Percentiles rank a stretch among this genome's conserved stretches.
These are phyloP conservation scores for Avena insularis DNA, from an alignment of 176 grass and related monocot genomes.

Conservation along the genomic window DNA sequence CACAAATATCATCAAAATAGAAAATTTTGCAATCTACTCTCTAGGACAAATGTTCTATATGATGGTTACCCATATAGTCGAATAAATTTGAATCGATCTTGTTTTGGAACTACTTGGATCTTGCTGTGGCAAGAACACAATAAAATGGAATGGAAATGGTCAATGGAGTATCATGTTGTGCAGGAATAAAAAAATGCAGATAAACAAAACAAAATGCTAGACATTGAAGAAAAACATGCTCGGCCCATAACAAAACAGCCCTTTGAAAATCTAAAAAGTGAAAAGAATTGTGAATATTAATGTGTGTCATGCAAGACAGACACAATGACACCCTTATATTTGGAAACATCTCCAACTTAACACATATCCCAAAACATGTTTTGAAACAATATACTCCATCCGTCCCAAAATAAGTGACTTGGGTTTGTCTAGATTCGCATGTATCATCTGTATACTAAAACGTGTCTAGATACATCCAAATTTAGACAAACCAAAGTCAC, in stretches of 20 bases:
- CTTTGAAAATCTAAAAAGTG: slow-evolving; percentile 17
- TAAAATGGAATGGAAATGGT: not conserved
- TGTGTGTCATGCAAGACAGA: not conserved
- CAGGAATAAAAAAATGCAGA: slow-evolving; percentile 6
- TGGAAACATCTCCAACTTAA: slow-evolving; percentile 17
- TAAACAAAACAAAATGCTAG: slow-evolving; percentile 10
- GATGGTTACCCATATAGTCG: not conserved
- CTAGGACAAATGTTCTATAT: not conserved
- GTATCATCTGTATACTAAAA: too few relatives aligned
- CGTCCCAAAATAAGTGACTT: too few relatives aligned
- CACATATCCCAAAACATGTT: not conserved
- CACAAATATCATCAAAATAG: not conserved
- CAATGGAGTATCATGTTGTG: not conserved
- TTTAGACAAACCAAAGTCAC: too few relatives aligned
- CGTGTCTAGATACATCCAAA: too few relatives aligned
- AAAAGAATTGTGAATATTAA: slow-evolving; percentile 6
- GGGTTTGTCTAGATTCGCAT: too few relatives aligned
- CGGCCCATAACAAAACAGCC: not conserved
- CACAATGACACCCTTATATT: not conserved
- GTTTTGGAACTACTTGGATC: not conserved
- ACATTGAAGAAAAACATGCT: not conserved
- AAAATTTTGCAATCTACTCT: not conserved
- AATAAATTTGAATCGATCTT: not conserved
- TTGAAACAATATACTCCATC: not conserved
- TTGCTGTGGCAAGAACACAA: not conserved